Conservation (phyloP, 1,284 basidiomycete genomes). For the Sparassis latifolia region DNA sequence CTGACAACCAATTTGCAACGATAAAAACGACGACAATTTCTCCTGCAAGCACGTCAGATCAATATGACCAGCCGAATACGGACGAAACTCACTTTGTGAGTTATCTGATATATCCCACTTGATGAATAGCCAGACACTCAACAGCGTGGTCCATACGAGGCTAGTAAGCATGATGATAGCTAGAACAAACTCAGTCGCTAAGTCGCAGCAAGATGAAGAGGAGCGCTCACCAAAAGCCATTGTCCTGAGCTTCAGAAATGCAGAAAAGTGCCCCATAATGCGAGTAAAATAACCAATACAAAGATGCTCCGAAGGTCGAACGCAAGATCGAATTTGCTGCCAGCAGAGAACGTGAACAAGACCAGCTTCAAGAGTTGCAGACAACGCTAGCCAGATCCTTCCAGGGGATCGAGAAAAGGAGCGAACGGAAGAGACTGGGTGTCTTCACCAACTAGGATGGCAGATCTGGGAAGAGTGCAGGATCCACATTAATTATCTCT, state of each 20-base stretch:
- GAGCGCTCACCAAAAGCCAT: slow-evolving; percentile 34
- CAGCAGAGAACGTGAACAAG: background rate
- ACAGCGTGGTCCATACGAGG: slow-evolving; percentile 35
- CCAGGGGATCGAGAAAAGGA: slow-evolving; percentile 1
- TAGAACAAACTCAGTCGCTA: slow-evolving; percentile 11
- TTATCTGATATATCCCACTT: slow-evolving; percentile 33
- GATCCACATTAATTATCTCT: too few species aligned
- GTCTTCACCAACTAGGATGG: too few species aligned
- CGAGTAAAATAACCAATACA: background rate
- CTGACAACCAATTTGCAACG: slow-evolving; percentile 39
- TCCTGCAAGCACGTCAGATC: slow-evolving; percentile 19
- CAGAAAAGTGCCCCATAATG: slow-evolving; percentile 30
- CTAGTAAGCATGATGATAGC: slow-evolving; percentile 32
- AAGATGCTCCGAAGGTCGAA: background rate
- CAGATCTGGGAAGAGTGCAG: too few species aligned
- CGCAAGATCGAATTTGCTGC: background rate
- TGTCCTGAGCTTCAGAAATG: slow-evolving; percentile 34
- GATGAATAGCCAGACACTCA: slow-evolving; percentile 33
- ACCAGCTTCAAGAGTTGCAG: background rate
- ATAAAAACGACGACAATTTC: slow-evolving; percentile 41
- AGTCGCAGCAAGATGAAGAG: background rate
- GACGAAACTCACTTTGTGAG: slow-evolving; percentile 31
- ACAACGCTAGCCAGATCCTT: slow-evolving; percentile 3
- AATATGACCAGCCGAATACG: background rate
- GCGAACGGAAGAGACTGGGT: too few species aligned